Evolutionary conservation across 805 yeast species (phyloP), one percentile per base, ranked within the genome.

Genomic region (Saccharomycopsis olivae): DNA sequence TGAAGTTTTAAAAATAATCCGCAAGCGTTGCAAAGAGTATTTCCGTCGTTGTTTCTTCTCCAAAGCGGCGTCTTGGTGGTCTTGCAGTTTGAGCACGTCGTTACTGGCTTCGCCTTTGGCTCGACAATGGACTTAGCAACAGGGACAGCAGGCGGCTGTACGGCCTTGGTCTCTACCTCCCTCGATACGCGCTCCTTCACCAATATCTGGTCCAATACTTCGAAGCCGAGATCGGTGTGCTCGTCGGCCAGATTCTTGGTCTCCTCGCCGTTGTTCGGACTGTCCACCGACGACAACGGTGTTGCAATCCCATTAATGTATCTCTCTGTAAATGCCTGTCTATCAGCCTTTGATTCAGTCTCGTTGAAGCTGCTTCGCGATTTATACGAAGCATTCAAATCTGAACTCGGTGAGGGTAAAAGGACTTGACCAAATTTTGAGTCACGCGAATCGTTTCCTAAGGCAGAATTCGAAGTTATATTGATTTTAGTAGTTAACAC

Each of bases 21-120:
- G 58, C 81, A 75, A 0, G 81, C 81, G 51, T 75, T 75, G 52
- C 81, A 75, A 4, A 75, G 58, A 2, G 80, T 73, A 45, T 73
- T 70, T 1, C 81, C 81, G 20, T 57, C 62, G 5, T 75, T 68
- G 50, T 74, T 78, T 51, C 73, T 65, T 33, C 81, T 57, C 81
- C 81, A 75, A 18, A 75, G 58, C 1, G 81, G 81, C 0, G 81
- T 75, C 43, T 72, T 75, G 2, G 66, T 53, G 1, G 81, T 74
- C 35, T 71, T 69, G 52, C 81, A 75, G 55, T 75, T 75, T 41
- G 60, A 60, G 53, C 81, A 75, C 47, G 68, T 72, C 3, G 69
- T 62, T 15, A 29, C 35, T 16, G 40, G 37, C 23, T 39, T 46
- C 21, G 42, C 40, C 18, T 11, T 37, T 4, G 15, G 5, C 5